These are phyloP conservation scores for Colletotrichum abscissum DNA, from an alignment of 2,329 filamentous ascomycete species.

Conservation along the genomic window DNA sequence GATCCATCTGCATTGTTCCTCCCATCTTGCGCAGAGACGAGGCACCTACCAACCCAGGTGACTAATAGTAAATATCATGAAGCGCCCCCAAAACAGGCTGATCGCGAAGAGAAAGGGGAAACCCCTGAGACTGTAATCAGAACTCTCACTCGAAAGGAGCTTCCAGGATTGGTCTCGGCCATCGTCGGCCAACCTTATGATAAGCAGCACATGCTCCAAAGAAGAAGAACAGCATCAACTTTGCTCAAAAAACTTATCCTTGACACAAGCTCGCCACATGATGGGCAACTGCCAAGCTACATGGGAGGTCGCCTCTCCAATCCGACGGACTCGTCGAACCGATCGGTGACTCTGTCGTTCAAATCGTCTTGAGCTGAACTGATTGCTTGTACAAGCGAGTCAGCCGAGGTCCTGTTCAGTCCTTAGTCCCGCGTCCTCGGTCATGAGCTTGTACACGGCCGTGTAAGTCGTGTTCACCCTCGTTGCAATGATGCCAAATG, in stretches of 20 bases:
- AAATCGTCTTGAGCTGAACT: too few relatives aligned
- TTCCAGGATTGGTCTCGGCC: neutral
- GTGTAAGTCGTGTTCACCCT: neutral
- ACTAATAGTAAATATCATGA: neutral
- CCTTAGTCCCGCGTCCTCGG: neutral
- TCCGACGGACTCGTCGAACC: neutral
- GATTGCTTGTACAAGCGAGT: neutral
- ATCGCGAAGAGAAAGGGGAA: neutral
- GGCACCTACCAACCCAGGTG: neutral
- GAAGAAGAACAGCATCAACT: neutral
- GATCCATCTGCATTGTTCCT: neutral
- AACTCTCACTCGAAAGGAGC: neutral
- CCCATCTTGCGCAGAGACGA: slow-evolving; percentile 4
- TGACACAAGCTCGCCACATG: neutral
- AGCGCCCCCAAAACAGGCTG: neutral
- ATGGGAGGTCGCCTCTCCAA: neutral
- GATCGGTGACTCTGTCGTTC: neutral
- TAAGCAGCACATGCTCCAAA: neutral
- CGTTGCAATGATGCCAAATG: neutral
- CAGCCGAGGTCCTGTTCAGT: neutral
- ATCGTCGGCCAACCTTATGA: neutral
- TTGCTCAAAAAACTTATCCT: neutral
- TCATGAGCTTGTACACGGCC: neutral
- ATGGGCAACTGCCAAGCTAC: neutral
- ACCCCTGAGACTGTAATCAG: neutral